Base-by-base conservation (phyloP, 2,329 filamentous ascomycete genomes). In the Botryotinia narcissicola region DNA sequence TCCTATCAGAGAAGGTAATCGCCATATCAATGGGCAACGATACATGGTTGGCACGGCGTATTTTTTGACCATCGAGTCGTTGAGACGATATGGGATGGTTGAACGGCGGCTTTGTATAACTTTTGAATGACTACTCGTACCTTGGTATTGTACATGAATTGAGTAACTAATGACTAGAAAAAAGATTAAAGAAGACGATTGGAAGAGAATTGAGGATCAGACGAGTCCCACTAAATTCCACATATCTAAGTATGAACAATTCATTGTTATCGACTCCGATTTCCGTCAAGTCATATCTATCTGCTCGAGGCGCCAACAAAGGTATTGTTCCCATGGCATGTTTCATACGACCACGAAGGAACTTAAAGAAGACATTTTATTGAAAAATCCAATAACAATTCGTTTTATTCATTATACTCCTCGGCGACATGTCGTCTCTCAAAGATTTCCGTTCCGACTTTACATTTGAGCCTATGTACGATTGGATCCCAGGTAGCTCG, bases 1-100 rank as follows among this genome's bases (percentile, higher is more conserved):
- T n/a, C 70, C 70, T 64, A 71, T 71, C 44, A 71, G 70, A 40
- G 46, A 3, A 51, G 14, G 29, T 10, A 16, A 37, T 51, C 12
- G 32, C 63, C 16, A 51, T 67, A 37, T 67, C 32, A 14, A 40
- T 67, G 64, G 37, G 35, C 32, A 40, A 67, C 44, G 46, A 22
- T 67, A 54, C 64, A 67, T 40, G 64, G 64, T 67, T 67, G 64
- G 64, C 63, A 67, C 63, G 63, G 44, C 63, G 22, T 67, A n/a
- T 67, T 66, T 37, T 40, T 16, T 14, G 20, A 51, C 44, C 48
- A 51, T 67, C 44, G 63, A 67, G 44, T 51, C 32, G 44, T 37
- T 66, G 64, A 67, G 63, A 51, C 29, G 44, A 51, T 37, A 18
- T 67, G 44, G 44, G 46, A 67, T 54, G 46, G 46, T 9, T 54